Conservation (phyloP, 495 filamentous ascomycete genomes). For the Achaetomiella virescens region DNA sequence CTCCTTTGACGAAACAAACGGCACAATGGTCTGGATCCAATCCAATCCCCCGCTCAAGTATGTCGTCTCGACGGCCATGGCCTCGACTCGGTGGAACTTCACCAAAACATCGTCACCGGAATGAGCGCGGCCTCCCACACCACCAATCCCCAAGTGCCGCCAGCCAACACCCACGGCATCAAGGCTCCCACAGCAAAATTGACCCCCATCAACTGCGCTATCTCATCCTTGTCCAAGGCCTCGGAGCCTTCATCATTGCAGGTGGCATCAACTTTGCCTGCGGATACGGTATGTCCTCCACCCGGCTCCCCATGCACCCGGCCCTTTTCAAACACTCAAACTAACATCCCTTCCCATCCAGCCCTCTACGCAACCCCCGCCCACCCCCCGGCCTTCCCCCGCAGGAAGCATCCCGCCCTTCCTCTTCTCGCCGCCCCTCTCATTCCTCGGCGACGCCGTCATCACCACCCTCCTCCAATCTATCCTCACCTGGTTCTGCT, state of each 20-base stretch:
- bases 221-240: constrained; percentile 34
- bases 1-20: too few relatives aligned
- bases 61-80: too few relatives aligned
- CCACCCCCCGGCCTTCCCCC: constrained; percentile 23
- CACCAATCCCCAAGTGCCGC: too few relatives aligned
- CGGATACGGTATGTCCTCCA: constrained; percentile 32
- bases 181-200: constrained; percentile 28
- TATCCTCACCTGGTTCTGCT: constrained; percentile 31
- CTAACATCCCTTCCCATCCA: neutral
- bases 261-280: constrained; percentile 43
- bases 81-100: too few relatives aligned
- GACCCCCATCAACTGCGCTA: constrained; percentile 36
- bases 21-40: too few relatives aligned
- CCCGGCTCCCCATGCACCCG: neutral
- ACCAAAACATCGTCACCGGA: too few relatives aligned
- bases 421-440: constrained; percentile 36
- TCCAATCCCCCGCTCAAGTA: too few relatives aligned
- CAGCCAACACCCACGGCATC: constrained; percentile 8
- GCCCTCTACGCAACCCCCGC: constrained; percentile 24
- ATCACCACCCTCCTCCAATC: constrained; percentile 31
- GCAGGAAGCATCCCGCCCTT: constrained; percentile 30
- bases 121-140: too few relatives aligned
- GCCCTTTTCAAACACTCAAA: neutral
- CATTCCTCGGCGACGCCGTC: constrained; percentile 37
- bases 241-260: constrained; percentile 34